Base-by-base conservation (phyloP, 1,284 basidiomycete species). In the Puccinia sorghi region DNA sequence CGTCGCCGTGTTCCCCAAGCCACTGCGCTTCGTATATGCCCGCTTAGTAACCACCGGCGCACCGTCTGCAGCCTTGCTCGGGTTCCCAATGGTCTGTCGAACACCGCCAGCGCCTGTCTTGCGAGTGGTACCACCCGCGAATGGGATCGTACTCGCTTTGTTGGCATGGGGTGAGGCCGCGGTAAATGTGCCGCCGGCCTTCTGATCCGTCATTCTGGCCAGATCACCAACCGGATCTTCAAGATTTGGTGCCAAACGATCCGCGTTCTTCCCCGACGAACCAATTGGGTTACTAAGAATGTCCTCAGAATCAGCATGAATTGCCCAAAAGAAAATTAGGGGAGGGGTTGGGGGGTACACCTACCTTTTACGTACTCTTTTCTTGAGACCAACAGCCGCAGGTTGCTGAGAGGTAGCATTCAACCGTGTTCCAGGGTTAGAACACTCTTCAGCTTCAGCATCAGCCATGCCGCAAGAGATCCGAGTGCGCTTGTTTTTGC, bases 1-100 rank as follows among this genome's bases (percentile, higher is more conserved):
- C n/a, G 70, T 11, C 17, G 52, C 11, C 5, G 50, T 6, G 5
- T 61, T 63, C 2, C 27, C 4, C 22, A 50, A 43, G 17, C 74
- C 74, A 56, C 37, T 59, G 12, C 74, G 74, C 37, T 77, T 77
- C 15, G 74, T 77, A 27, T 77, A 77, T 32, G 63, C 46, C 12
- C 74, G 43, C 46, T 75, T 75, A 11, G 72, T n/a, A 17, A 15
- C 46, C n/a, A 1, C 3, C 0, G 72, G 46, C 12, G 61, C 63
- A 7, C 25, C 4, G 0, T 37, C 25, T 0, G 43, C 12, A 27
- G 48, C 22, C 48, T 48, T 61, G 8, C n/a, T 25, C 41, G 3
- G 72, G 25, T 52, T 27, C 11, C 46, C 61, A 52, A 5, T 22
- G n/a, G n/a, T 41, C 63, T 64, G 63, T 32, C 70, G 70, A 1